A percentile compares a stretch with the other conserved stretches of the same genome.
Evolutionary conservation across 1,284 basidiomycete species (phyloP).

Genomic region (Thecaphora thlaspeos): DNA sequence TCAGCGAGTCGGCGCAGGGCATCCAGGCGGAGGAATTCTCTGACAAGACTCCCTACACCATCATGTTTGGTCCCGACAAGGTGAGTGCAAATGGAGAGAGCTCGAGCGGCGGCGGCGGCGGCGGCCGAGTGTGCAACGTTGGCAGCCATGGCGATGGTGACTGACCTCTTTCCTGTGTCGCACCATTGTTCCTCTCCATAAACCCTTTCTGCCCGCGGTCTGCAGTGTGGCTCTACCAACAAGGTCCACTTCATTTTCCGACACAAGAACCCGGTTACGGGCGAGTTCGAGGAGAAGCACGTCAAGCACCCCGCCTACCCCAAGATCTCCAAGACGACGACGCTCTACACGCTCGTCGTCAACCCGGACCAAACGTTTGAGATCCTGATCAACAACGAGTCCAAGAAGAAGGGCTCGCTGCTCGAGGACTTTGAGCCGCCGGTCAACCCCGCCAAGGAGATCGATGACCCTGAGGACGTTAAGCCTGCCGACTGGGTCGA

Average conservation of each 20-base stretch:
- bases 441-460: conserved; percentile 88
- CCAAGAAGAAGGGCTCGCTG: conserved; percentile 69
- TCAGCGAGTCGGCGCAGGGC: conserved; percentile 62
- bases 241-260: conserved; percentile 58
- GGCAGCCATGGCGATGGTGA: too few species aligned
- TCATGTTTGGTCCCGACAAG: conserved; percentile 58
- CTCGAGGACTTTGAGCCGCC: conserved; percentile 94
- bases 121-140: too few species aligned
- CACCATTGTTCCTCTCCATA: too few species aligned
- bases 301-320: conserved; percentile 78
- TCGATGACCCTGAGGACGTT: conserved; percentile 84
- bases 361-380: conserved; percentile 93
- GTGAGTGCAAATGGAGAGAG: too few species aligned
- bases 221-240: conserved; percentile 55
- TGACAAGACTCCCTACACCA: conserved; percentile 57
- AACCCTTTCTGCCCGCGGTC: too few species aligned
- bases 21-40: conserved; percentile 53
- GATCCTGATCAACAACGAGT: conserved; percentile 84
- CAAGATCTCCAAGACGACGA: conserved; percentile 56
- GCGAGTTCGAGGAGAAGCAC: conserved; percentile 91
- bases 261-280: conserved; percentile 54
- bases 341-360: conserved; percentile 64
- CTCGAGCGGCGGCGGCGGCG: too few species aligned
- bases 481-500: conserved; percentile 96
- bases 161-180: too few species aligned